Percentiles rank a stretch among this genome's conserved stretches.
phyloP scores from a whole-genome alignment of 768 basidiomycete species.

The Suillus occidentalis region DNA sequence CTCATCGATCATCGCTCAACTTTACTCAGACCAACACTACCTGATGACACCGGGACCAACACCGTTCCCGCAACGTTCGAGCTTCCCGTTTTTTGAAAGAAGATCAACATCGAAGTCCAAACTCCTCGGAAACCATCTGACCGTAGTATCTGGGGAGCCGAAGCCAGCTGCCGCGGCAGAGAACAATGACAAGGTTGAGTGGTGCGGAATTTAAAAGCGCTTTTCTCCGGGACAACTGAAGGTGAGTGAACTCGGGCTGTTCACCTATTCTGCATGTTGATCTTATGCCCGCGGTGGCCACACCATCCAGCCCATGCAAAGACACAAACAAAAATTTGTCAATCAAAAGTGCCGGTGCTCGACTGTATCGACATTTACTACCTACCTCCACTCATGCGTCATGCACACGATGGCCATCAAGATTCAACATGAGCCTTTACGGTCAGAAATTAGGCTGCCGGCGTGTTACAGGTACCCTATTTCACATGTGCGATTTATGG shows the following conservation, averaged over 20 bases:
- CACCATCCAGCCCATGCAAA: slow-evolving; percentile 37
- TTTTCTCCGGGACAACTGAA: slow-evolving; percentile 36
- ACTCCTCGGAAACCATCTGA: slow-evolving; percentile 44
- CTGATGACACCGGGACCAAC: slow-evolving; percentile 38
- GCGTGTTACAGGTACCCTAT: too few relatives aligned
- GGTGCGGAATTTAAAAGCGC: slow-evolving; percentile 39
- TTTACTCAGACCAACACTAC: slow-evolving; percentile 24
- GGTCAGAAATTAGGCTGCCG: too few relatives aligned
- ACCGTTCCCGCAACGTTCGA: slow-evolving; percentile 47
- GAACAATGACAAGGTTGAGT: slow-evolving; percentile 33
- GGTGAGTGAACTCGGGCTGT: slow-evolving; percentile 24
- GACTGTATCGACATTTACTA: too few relatives aligned
- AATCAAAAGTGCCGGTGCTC: too few relatives aligned
- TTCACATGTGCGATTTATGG: too few relatives aligned
- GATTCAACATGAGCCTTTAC: too few relatives aligned
- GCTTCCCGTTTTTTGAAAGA: slow-evolving; percentile 54
- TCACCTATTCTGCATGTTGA: neutral
- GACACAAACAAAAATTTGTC: slow-evolving; percentile 28
- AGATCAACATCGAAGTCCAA: slow-evolving; percentile 45
- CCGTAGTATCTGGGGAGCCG: slow-evolving; percentile 47
- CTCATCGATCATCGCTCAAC: too few relatives aligned
- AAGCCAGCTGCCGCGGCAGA: slow-evolving; percentile 16
- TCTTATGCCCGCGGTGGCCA: neutral
- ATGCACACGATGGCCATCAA: too few relatives aligned
- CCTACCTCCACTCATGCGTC: too few relatives aligned